phyloP scores from a whole-genome alignment of 129 eudicot species.

The Scalesia atractyloides region DNA sequence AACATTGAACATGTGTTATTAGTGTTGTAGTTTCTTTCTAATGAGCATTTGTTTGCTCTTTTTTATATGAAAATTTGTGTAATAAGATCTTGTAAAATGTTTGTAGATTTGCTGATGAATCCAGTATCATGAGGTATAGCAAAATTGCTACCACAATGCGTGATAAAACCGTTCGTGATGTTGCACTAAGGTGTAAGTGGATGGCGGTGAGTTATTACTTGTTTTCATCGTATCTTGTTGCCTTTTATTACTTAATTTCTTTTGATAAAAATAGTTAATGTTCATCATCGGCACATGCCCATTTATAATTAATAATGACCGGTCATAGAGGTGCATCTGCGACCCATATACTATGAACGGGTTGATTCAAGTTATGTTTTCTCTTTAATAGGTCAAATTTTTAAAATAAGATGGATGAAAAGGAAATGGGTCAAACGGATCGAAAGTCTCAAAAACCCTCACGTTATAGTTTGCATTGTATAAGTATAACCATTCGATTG shows the following conservation, averaged over 20 bases:
- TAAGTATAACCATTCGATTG: background rate
- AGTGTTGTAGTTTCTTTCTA: background rate
- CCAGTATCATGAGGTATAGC: slow-evolving; percentile 77
- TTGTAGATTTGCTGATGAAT: slow-evolving; percentile 71
- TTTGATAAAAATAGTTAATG: background rate
- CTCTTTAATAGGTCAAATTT: background rate
- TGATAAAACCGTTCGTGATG: slow-evolving; percentile 96
- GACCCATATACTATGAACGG: background rate
- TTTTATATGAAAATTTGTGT: background rate
- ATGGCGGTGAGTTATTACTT: slow-evolving; percentile 66
- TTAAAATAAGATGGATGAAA: background rate
- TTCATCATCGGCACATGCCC: background rate
- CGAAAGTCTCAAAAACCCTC: background rate
- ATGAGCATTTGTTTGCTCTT: slow-evolving; percentile 13
- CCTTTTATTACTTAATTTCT: background rate
- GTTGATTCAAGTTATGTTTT: background rate
- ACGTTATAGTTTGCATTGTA: background rate
- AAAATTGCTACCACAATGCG: slow-evolving; percentile 80
- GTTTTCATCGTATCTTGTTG: slow-evolving; percentile 6
- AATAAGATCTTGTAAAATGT: slow-evolving; percentile 4
- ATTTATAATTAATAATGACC: background rate
- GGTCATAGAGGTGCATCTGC: background rate
- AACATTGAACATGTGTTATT: background rate
- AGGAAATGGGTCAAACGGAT: background rate
- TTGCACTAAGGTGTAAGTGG: slow-evolving; percentile 91